phyloP scores from a whole-genome alignment of 306 rosid genomes.

The Cyclanthera cordifolia region DNA sequence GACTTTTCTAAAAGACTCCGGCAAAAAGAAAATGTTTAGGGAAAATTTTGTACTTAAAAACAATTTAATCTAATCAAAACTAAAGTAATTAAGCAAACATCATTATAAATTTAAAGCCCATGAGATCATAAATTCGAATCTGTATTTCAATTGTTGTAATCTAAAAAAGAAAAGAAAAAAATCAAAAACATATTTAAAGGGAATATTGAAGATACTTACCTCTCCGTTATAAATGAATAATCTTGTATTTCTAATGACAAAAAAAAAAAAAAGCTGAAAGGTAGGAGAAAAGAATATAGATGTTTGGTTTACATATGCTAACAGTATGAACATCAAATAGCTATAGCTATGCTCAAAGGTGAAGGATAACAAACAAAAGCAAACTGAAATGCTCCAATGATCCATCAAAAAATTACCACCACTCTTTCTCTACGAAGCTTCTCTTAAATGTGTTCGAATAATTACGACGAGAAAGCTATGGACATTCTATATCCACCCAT shows the following conservation, averaged over 20 bases:
- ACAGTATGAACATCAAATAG: constrained; percentile 7
- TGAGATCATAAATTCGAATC: too few relatives aligned
- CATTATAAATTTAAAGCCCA: too few relatives aligned
- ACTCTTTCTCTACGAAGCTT: not conserved
- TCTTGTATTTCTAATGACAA: not conserved
- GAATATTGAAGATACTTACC: too few relatives aligned
- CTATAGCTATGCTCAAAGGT: constrained; percentile 4
- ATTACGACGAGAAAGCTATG: not conserved
- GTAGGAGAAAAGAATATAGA: constrained; percentile 9
- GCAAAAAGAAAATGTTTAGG: too few relatives aligned
- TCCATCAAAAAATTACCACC: not conserved
- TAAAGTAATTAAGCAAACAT: too few relatives aligned
- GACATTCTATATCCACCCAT: not conserved
- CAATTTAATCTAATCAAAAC: too few relatives aligned
- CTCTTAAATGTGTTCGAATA: not conserved
- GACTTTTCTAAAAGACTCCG: too few relatives aligned
- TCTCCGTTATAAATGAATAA: too few relatives aligned
- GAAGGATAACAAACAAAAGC: not conserved
- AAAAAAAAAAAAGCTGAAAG: constrained; percentile 4
- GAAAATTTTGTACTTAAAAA: too few relatives aligned
- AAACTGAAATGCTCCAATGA: not conserved
- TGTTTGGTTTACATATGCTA: constrained; percentile 4
- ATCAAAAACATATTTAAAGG: too few relatives aligned
- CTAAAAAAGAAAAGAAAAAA: too few relatives aligned
- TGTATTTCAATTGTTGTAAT: too few relatives aligned